Evolutionary conservation across 306 rosid species (phyloP), one percentile per base, ranked within the genome.

Genomic region (Quercus glauca): DNA sequence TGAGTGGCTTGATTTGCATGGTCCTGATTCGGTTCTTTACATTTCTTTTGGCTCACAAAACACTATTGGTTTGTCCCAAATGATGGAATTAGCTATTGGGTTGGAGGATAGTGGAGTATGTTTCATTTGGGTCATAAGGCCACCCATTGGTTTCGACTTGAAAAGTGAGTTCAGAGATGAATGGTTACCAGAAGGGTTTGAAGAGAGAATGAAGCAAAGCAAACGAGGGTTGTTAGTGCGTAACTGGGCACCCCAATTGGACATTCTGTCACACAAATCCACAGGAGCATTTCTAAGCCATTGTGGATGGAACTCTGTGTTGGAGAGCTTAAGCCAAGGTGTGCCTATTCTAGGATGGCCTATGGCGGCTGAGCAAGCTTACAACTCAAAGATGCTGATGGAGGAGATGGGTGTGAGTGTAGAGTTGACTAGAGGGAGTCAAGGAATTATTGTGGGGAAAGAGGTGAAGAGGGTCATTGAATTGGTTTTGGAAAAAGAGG

Each of bases 41-140:
- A 76, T 94, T 52, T 92, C 90, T 3, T 94, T 94, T 74, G 98
- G 98, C 9, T 94, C 98, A 14, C 98, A 94, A 86, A 88, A 92
- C 86, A 88, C 96, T 0, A 87, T 94, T 18, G 79, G 80, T 29
- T 82, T 79, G 0, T 55, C 85, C 63, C 93, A 90, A 25, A 92
- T 94, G 97, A 85, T 83, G 91, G 91, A 89, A 3, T 67, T 94
- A 45, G 96, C 98, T 1, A 67, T 37, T 1, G 98, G 94, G 1
- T 82, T 92, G 78, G 98, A 94, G 79, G 64, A 77, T 45, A 89
- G 94, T 57, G 82, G 76, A 0, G 88, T 55, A 29, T 55, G 81
- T 1, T 92, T 92, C 78, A 83, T 94, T 23, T 94, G 96, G 98
- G 93, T 90, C 0, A 85, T 88, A 18, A 85, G 94, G 78, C 96